Evolutionary conservation across 2,329 filamentous ascomycete species (phyloP).

Genomic region (Fusarium sp.): DNA sequence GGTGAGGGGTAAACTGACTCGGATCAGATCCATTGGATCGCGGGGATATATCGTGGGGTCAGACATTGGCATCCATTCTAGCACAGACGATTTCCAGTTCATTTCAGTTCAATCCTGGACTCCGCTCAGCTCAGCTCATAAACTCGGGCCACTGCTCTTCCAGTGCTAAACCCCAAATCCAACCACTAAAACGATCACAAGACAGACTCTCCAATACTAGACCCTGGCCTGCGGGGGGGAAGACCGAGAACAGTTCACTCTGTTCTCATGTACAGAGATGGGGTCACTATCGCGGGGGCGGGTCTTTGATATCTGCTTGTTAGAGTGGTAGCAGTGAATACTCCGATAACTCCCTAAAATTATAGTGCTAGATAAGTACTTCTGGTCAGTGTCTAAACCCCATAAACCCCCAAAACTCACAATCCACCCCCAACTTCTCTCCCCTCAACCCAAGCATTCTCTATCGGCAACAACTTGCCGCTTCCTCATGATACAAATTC

Average conservation of each 20-base stretch:
- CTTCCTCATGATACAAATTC: constrained; percentile 33
- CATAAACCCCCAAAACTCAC: constrained; percentile 17
- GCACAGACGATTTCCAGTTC: background rate
- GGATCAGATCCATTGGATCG: constrained; percentile 19
- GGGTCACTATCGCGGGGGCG: constrained; percentile 28
- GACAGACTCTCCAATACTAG: constrained; percentile 6
- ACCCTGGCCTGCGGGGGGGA: constrained; percentile 5
- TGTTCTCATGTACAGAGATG: background rate
- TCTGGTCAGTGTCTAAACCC: background rate
- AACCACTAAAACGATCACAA: background rate
- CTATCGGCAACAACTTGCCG: constrained; percentile 28
- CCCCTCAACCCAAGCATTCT: constrained; percentile 3
- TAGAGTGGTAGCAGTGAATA: constrained; percentile 1
- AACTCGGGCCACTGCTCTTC: background rate
- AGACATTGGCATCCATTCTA: background rate
- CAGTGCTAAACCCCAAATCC: background rate
- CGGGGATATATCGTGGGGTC: constrained; percentile 25
- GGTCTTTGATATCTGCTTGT: constrained; percentile 5
- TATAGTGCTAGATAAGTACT: background rate
- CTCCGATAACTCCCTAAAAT: background rate
- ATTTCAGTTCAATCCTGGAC: background rate
- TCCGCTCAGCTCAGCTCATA: background rate
- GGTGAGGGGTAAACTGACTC: constrained; percentile 20
- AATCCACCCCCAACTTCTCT: constrained; percentile 33
- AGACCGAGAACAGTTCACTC: background rate